These are phyloP conservation scores for Fusarium drepaniforme DNA, from an alignment of 2,329 filamentous ascomycete genomes.

Conservation along the genomic window DNA sequence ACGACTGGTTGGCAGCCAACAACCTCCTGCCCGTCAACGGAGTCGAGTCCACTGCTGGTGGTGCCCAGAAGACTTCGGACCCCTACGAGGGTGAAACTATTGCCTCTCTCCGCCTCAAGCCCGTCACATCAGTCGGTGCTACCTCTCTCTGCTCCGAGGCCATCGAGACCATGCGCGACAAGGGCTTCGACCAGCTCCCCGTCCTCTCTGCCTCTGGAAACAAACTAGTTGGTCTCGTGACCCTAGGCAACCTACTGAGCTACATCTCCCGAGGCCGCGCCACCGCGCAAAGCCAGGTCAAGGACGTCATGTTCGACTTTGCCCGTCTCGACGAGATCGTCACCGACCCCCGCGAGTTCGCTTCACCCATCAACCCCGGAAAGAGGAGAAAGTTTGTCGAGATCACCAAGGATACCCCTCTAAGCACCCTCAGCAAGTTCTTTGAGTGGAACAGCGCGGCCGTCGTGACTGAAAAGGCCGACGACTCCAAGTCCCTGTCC, in stretches of 20 bases:
- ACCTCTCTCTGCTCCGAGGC: slow-evolving; percentile 83
- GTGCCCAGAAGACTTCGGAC: slow-evolving; percentile 63
- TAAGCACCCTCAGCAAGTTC: slow-evolving; percentile 88
- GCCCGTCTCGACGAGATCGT: slow-evolving; percentile 87
- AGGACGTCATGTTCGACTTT: slow-evolving; percentile 98
- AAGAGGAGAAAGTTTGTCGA: slow-evolving; percentile 84
- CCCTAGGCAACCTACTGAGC: slow-evolving; percentile 92
- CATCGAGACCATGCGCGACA: slow-evolving; percentile 98
- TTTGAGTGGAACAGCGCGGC: slow-evolving; percentile 99
- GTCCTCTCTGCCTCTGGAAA: slow-evolving; percentile 79
- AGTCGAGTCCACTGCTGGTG: slow-evolving; percentile 60
- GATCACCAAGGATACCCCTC: slow-evolving; percentile 90
- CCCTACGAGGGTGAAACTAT: slow-evolving; percentile 85
- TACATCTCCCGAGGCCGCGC: slow-evolving; percentile 90
- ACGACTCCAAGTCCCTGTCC: slow-evolving; percentile 66
- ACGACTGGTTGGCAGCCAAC: slow-evolving; percentile 98
- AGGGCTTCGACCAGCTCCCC: slow-evolving; percentile 96
- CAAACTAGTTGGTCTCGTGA: slow-evolving; percentile 90
- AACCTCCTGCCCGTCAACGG: slow-evolving; percentile 79
- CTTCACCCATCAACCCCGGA: slow-evolving; percentile 50
- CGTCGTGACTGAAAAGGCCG: slow-evolving; percentile 84
- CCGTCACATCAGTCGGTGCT: slow-evolving; percentile 85
- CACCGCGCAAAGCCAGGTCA: slow-evolving; percentile 77
- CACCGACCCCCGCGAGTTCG: slow-evolving; percentile 83
- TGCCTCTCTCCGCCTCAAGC: slow-evolving; percentile 87